Evolutionary conservation across 2,329 filamentous ascomycete species (phyloP).

Genomic region (Aspergillus hortae): DNA sequence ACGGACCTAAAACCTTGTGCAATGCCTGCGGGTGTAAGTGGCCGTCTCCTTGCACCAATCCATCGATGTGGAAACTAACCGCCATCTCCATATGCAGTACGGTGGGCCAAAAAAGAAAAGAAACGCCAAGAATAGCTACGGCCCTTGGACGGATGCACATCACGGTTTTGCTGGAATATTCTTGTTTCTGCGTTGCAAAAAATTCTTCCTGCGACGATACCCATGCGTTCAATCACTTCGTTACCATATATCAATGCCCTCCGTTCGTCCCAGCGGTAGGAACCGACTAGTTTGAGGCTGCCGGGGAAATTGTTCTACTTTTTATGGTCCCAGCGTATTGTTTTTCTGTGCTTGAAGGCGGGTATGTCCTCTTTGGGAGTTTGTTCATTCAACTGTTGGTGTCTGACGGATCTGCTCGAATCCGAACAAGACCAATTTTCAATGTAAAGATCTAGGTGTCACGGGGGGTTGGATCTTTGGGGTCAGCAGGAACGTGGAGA

Average conservation of each 20-base stretch:
- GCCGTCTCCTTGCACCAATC: not conserved
- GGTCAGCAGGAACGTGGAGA: no score
- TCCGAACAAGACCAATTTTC: no score
- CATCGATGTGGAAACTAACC: not conserved
- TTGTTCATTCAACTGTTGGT: no score
- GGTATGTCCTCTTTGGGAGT: no score
- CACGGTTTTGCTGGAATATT: not conserved
- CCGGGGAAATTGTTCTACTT: no score
- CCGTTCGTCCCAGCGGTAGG: not conserved
- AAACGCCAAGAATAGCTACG: slow-evolving; percentile 48
- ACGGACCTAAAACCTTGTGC: slow-evolving; percentile 88
- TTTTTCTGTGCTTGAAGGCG: no score
- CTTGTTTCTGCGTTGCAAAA: slow-evolving; percentile 8
- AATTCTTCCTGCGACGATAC: slow-evolving; percentile 16
- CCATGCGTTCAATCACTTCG: slow-evolving; percentile 4
- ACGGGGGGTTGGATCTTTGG: no score
- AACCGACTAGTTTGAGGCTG: no score
- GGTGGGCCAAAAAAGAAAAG: slow-evolving; percentile 72
- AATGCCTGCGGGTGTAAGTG: slow-evolving; percentile 83
- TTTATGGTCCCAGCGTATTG: no score
- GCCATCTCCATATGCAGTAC: slow-evolving; percentile 37
- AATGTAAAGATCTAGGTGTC: no score
- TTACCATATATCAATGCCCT: not conserved
- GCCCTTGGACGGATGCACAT: not conserved
- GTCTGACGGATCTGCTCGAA: no score